phyloP scores from a whole-genome alignment of 495 filamentous ascomycete species.

The Trichoderma parareesei region DNA sequence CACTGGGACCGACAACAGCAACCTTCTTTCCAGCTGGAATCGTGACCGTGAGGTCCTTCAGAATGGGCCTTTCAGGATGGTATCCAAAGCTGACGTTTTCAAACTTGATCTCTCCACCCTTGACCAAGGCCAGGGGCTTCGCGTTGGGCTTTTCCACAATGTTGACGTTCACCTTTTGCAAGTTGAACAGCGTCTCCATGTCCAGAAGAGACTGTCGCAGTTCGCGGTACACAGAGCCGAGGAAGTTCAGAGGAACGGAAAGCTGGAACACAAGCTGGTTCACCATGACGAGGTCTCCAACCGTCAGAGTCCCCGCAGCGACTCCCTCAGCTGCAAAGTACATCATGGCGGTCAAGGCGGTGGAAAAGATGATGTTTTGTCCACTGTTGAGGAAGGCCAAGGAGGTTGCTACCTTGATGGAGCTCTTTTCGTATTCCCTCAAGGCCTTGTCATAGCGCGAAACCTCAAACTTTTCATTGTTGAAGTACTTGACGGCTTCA shows the following conservation, averaged over 20 bases:
- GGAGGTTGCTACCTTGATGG: conserved; percentile 93
- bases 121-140: conserved; percentile 57
- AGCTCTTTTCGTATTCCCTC: conserved; percentile 79
- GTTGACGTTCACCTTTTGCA: conserved; percentile 94
- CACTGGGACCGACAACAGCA: conserved; percentile 89
- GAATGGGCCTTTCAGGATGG: conserved; percentile 75
- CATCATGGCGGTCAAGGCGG: conserved; percentile 96
- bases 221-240: conserved; percentile 93
- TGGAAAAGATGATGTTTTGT: conserved; percentile 97
- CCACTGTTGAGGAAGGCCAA: conserved; percentile 90
- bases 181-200: conserved; percentile 97
- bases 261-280: conserved; percentile 99
- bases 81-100: conserved; percentile 96
- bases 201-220: conserved; percentile 88
- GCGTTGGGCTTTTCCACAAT: conserved; percentile 71
- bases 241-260: conserved; percentile 90
- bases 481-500: conserved; percentile 99
- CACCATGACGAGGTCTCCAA: conserved; percentile 97
- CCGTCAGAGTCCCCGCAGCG: conserved; percentile 67
- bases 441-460: conserved; percentile 83
- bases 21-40: conserved; percentile 95
- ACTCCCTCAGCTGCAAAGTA: conserved; percentile 87
- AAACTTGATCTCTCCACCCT: conserved; percentile 83
- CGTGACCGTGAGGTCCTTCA: conserved; percentile 74
- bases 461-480: conserved; percentile 93